phyloP scores from a whole-genome alignment of 2,329 filamentous ascomycete species.

The Coleophoma cylindrospora region DNA sequence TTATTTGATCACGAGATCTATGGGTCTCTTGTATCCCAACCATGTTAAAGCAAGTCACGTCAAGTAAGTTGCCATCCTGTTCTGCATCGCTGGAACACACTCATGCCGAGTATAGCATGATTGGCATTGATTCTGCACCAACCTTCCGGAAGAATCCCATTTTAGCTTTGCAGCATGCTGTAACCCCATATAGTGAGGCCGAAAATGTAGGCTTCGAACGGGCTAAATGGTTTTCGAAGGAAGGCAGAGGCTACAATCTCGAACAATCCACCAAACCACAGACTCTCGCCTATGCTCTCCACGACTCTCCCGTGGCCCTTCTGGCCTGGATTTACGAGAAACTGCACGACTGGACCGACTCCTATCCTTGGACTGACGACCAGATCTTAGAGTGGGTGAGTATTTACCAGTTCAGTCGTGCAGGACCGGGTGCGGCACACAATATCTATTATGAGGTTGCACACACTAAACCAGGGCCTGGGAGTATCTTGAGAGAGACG shows the following conservation, averaged over 20 bases:
- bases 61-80: slow-evolving; percentile 31
- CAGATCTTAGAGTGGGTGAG: slow-evolving; percentile 72
- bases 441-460: slow-evolving; percentile 68
- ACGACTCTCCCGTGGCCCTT: slow-evolving; percentile 65
- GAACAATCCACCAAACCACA: slow-evolving; percentile 66
- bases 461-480: slow-evolving; percentile 30
- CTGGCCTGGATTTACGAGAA: slow-evolving; percentile 82
- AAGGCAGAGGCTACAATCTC: slow-evolving; percentile 48
- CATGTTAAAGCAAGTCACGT: slow-evolving; percentile 55
- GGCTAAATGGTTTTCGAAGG: slow-evolving; percentile 52
- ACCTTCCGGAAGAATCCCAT: slow-evolving; percentile 45
- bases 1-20: slow-evolving; percentile 55
- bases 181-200: slow-evolving; percentile 45
- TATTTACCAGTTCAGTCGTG: slow-evolving; percentile 66
- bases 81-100: no score
- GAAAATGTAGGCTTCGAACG: slow-evolving; percentile 43
- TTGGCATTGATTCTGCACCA: slow-evolving; percentile 39
- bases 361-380: slow-evolving; percentile 69
- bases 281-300: slow-evolving; percentile 64
- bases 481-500: slow-evolving; percentile 21
- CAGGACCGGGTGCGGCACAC: slow-evolving; percentile 62
- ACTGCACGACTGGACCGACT: slow-evolving; percentile 70
- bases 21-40: slow-evolving; percentile 54
- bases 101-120: slow-evolving; percentile 27
- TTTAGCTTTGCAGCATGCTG: slow-evolving; percentile 49